Evolutionary conservation across 192 early-diverging fungal genomes (phyloP).

Genomic region (Endogone sp.): DNA sequence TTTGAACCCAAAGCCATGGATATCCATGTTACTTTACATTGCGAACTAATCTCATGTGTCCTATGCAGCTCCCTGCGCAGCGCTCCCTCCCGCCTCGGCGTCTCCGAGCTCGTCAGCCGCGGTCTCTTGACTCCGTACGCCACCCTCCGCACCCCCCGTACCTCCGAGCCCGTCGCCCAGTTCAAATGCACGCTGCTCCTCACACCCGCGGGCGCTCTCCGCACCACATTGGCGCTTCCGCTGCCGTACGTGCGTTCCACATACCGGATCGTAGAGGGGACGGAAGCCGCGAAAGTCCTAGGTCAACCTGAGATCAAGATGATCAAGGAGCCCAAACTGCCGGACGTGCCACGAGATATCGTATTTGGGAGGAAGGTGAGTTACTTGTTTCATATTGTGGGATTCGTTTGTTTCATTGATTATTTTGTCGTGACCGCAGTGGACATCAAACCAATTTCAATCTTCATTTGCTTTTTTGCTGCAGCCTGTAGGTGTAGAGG

Average conservation of each 20-base stretch:
- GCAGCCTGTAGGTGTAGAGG: background rate
- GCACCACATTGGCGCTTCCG: slow-evolving; percentile 58
- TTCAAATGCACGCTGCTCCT: slow-evolving; percentile 72
- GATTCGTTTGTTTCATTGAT: background rate
- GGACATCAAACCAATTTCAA: too few relatives aligned
- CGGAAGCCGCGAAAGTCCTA: background rate
- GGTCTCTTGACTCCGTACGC: slow-evolving; percentile 62
- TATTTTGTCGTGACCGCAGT: too few relatives aligned
- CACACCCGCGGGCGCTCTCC: slow-evolving; percentile 54
- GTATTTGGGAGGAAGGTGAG: slow-evolving; percentile 14
- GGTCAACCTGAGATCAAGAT: background rate
- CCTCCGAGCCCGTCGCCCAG: slow-evolving; percentile 59
- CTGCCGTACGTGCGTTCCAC: slow-evolving; percentile 80
- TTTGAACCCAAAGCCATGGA: background rate
- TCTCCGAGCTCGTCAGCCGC: slow-evolving; percentile 63
- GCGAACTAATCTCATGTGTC: background rate
- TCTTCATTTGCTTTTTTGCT: background rate
- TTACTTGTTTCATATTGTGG: background rate
- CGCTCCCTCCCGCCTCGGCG: slow-evolving; percentile 47
- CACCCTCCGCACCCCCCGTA: slow-evolving; percentile 50
- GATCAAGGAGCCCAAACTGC: slow-evolving; percentile 14
- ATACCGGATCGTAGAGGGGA: slow-evolving; percentile 35
- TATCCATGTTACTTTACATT: background rate
- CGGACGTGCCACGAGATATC: slow-evolving; percentile 30
- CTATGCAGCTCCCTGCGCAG: background rate